A percentile compares a stretch with the other conserved stretches of the same genome.
Evolutionary conservation across 2,329 filamentous ascomycete genomes (phyloP).

Genomic region (Cercospora sp.): DNA sequence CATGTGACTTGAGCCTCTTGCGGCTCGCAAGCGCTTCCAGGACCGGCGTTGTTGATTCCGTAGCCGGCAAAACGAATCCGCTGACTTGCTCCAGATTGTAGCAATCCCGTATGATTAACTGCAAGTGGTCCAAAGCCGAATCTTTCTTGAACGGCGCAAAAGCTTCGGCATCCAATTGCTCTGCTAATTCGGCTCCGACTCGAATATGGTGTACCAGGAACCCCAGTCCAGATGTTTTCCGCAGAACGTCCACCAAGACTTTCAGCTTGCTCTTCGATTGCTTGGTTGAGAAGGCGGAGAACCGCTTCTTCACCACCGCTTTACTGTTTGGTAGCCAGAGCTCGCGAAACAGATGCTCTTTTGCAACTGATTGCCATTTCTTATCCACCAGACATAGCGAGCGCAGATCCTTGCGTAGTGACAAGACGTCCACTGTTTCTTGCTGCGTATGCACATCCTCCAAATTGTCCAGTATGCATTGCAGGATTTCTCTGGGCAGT

Average conservation of each 20-base stretch:
- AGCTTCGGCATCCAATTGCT: slow-evolving; percentile 38
- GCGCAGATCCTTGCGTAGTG: slow-evolving; percentile 56
- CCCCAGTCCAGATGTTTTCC: slow-evolving; percentile 53
- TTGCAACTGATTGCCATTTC: slow-evolving; percentile 56
- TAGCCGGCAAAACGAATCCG: slow-evolving; percentile 52
- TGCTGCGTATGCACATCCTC: slow-evolving; percentile 45
- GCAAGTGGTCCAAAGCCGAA: slow-evolving; percentile 54
- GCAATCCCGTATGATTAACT: slow-evolving; percentile 60
- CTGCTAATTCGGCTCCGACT: slow-evolving; percentile 50
- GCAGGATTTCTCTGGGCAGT: slow-evolving; percentile 56
- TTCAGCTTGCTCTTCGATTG: slow-evolving; percentile 53
- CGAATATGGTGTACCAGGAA: slow-evolving; percentile 56
- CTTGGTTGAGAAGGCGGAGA: slow-evolving; percentile 18
- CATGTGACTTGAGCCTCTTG: slow-evolving; percentile 54
- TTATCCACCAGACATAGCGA: slow-evolving; percentile 56
- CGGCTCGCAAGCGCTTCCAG: slow-evolving; percentile 56
- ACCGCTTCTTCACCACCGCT: slow-evolving; percentile 48
- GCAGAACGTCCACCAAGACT: slow-evolving; percentile 56
- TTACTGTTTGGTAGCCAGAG: slow-evolving; percentile 33
- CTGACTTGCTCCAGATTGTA: slow-evolving; percentile 57
- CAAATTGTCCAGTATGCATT: slow-evolving; percentile 55
- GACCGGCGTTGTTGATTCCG: slow-evolving; percentile 20
- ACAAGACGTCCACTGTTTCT: slow-evolving; percentile 50
- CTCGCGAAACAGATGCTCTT: slow-evolving; percentile 50
- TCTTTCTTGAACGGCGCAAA: slow-evolving; percentile 41